Percentiles rank a stretch among this genome's conserved stretches.
phyloP scores from a whole-genome alignment of 768 basidiomycete species.

The Daedalea quercina region DNA sequence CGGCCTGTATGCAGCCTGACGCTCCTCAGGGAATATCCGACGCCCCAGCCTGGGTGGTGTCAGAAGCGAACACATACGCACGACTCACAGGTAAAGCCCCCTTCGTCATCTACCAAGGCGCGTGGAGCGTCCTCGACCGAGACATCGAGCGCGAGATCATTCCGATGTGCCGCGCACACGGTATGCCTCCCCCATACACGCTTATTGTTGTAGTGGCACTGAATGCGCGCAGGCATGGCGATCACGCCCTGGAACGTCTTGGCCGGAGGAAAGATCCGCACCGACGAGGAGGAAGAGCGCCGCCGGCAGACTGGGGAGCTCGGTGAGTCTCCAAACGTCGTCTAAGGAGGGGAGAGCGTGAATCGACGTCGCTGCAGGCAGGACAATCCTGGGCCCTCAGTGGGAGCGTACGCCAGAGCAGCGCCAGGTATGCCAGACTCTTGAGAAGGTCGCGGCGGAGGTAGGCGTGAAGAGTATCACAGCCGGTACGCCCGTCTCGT shows the following conservation, averaged over 20 bases:
- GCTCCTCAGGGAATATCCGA: slow-evolving; percentile 16
- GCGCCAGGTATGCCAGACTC: slow-evolving; percentile 32
- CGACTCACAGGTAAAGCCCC: slow-evolving; percentile 28
- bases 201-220: slow-evolving; percentile 20
- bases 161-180: slow-evolving; percentile 22
- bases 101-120: slow-evolving; percentile 37
- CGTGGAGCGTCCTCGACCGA: slow-evolving; percentile 23
- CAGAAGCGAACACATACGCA: slow-evolving; percentile 34
- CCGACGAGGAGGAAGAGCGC: slow-evolving; percentile 30
- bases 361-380: slow-evolving; percentile 22
- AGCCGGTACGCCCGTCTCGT: slow-evolving; percentile 30
- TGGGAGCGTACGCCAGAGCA: slow-evolving; percentile 46
- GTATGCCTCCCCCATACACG: slow-evolving; percentile 23
- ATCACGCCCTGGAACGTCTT: slow-evolving; percentile 38
- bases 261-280: slow-evolving; percentile 33
- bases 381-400: slow-evolving; percentile 19
- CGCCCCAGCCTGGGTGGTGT: slow-evolving; percentile 28
- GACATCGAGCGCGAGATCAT: slow-evolving; percentile 40
- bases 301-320: slow-evolving; percentile 24
- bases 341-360: neutral
- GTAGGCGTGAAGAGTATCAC: slow-evolving; percentile 42
- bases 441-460: slow-evolving; percentile 45
- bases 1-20: neutral
- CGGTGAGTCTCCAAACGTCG: slow-evolving; percentile 27
- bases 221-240: slow-evolving; percentile 24